Evolutionary conservation across 2,329 filamentous ascomycete genomes (phyloP).

Genomic region (Ophiostoma perfectum): DNA sequence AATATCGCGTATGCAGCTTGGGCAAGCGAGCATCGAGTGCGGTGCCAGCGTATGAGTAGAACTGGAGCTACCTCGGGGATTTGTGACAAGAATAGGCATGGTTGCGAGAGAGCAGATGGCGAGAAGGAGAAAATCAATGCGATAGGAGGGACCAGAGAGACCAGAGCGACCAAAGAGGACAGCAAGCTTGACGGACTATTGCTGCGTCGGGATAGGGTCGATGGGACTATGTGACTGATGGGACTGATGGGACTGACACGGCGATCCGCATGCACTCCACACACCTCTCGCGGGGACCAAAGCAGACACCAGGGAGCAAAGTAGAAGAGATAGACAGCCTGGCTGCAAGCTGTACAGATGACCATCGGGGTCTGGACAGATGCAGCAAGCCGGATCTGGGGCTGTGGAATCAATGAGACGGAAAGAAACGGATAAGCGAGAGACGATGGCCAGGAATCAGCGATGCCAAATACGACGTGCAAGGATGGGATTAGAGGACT

Average conservation of each 20-base stretch:
- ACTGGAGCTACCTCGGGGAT: not conserved
- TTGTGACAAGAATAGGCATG: not conserved
- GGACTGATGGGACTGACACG: constrained; percentile 1
- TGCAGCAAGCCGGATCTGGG: not conserved
- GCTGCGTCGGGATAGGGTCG: not conserved
- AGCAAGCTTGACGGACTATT: not conserved
- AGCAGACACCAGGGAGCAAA: not conserved
- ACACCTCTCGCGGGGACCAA: constrained; percentile 4
- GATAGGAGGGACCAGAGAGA: not conserved
- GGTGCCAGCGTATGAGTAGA: not conserved
- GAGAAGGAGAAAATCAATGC: not conserved
- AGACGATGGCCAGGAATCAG: not conserved
- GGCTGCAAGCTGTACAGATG: not conserved
- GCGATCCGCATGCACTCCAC: constrained; percentile 11
- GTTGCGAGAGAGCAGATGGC: not conserved
- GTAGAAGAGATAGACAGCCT: not conserved
- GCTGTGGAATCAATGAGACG: not conserved
- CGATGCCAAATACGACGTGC: not conserved
- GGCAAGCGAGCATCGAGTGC: not conserved
- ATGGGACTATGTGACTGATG: not conserved
- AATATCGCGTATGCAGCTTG: not conserved
- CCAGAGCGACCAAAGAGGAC: not conserved
- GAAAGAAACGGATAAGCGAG: constrained; percentile 2
- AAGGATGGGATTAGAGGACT: not conserved
- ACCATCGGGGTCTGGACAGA: not conserved